Conservation (phyloP, 2,329 filamentous ascomycete species). For the Decorospora gaudefroyi region DNA sequence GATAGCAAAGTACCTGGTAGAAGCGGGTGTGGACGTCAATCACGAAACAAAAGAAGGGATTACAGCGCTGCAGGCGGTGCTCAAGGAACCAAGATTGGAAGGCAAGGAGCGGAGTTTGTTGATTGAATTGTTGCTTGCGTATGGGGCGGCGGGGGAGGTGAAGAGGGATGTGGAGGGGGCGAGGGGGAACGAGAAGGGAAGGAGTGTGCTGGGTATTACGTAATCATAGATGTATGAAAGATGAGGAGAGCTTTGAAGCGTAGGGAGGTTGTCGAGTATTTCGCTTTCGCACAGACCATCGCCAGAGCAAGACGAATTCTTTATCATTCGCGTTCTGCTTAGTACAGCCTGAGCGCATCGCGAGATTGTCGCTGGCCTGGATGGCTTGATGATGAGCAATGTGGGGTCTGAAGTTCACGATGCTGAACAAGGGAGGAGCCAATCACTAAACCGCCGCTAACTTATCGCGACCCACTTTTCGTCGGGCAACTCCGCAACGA, state of each 20-base stretch:
- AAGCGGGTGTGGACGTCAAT: conserved; percentile 42
- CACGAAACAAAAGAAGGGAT: conserved; percentile 25
- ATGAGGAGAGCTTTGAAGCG: too few relatives aligned
- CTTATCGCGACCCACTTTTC: conserved; percentile 28
- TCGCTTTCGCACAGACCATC: too few relatives aligned
- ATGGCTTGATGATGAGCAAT: neutral
- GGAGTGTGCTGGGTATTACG: conserved; percentile 26
- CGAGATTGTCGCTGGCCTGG: too few relatives aligned
- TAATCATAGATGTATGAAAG: too few relatives aligned
- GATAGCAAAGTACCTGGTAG: conserved; percentile 36
- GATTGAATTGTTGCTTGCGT: conserved; percentile 35
- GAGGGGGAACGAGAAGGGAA: conserved; percentile 29
- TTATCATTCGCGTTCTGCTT: too few relatives aligned
- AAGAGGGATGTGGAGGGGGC: conserved; percentile 18
- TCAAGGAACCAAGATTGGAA: conserved; percentile 28
- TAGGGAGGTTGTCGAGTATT: too few relatives aligned
- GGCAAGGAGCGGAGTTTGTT: conserved; percentile 35
- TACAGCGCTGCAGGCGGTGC: conserved; percentile 31
- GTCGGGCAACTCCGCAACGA: conserved; percentile 27
- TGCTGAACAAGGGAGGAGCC: conserved; percentile 1
- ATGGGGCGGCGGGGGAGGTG: conserved; percentile 36
- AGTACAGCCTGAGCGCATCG: too few relatives aligned
- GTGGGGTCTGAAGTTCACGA: conserved; percentile 1
- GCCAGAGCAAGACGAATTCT: too few relatives aligned
- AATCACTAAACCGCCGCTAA: conserved; percentile 18